phyloP scores from a whole-genome alignment of 768 basidiomycete genomes.

The Rhodotorula graminis region DNA sequence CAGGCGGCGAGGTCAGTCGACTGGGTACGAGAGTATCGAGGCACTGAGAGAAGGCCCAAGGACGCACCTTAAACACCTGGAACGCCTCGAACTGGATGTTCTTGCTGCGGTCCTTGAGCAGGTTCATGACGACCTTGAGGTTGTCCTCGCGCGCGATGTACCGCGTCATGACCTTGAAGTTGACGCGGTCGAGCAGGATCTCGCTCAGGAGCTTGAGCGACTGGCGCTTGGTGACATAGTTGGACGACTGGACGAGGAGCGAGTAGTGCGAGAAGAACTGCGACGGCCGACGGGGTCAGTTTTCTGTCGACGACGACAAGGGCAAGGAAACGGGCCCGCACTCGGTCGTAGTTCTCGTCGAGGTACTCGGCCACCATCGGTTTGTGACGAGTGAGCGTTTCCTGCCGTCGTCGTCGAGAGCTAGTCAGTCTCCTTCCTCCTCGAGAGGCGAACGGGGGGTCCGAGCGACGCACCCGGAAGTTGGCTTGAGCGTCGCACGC shows the following conservation, averaged over 20 bases:
- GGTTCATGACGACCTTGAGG: conserved; percentile 99
- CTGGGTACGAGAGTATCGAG: no score
- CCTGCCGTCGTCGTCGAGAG: no score
- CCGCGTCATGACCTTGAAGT: conserved; percentile 96
- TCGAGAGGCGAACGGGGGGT: no score
- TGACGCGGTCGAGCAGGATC: conserved; percentile 93
- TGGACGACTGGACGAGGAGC: conserved; percentile 81
- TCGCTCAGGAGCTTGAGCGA: conserved; percentile 96
- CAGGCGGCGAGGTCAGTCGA: no score
- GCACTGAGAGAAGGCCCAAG: not conserved
- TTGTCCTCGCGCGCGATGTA: conserved; percentile 94
- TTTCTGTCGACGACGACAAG: not conserved
- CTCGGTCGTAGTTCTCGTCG: conserved; percentile 93
- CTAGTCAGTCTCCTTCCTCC: not conserved
- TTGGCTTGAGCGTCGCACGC: conserved; percentile 98
- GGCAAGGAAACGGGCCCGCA: no score
- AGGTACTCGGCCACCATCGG: conserved; percentile 96
- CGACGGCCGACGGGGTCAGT: not conserved
- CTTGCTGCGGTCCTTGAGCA: conserved; percentile 94
- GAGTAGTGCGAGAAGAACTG: conserved; percentile 97
- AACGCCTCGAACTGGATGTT: conserved; percentile 99
- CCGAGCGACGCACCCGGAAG: conserved; percentile 57
- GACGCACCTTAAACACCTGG: conserved; percentile 94
- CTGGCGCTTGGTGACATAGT: conserved; percentile 99
- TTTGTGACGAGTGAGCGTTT: conserved; percentile 93